A percentile compares a stretch with the other conserved stretches of the same genome.
Evolutionary conservation across 2,329 filamentous ascomycete genomes (phyloP).

Genomic region (Aspergillus calidoustus): DNA sequence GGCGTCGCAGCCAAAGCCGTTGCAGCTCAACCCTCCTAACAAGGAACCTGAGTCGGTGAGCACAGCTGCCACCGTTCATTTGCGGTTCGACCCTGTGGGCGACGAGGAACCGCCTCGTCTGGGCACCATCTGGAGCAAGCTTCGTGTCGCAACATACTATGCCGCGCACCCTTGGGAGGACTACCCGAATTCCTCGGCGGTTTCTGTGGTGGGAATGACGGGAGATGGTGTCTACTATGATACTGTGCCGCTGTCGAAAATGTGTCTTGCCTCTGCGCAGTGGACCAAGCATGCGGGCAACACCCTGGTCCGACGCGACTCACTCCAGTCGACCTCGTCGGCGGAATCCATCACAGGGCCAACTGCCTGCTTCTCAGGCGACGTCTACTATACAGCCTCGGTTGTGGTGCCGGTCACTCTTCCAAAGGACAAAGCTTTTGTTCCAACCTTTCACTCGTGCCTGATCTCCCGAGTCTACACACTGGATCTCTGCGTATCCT

Average conservation of each 20-base stretch:
- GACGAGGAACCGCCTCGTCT: conserved; percentile 59
- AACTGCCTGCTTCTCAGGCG: conserved; percentile 49
- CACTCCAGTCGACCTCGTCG: conserved; percentile 35
- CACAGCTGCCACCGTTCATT: conserved; percentile 59
- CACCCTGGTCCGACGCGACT: conserved; percentile 35
- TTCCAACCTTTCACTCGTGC: conserved; percentile 73
- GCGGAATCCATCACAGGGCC: conserved; percentile 37
- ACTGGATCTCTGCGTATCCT: conserved; percentile 62
- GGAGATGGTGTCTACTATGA: conserved; percentile 59
- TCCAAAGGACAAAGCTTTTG: conserved; percentile 63
- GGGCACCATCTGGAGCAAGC: conserved; percentile 56
- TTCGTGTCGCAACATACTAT: conserved; percentile 64
- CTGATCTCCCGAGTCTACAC: conserved; percentile 67
- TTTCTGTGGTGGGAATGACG: conserved; percentile 44
- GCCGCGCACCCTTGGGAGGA: conserved; percentile 55
- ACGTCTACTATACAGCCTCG: conserved; percentile 63
- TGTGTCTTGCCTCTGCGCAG: conserved; percentile 60
- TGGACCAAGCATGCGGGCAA: conserved; percentile 57
- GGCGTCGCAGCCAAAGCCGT: conserved; percentile 61
- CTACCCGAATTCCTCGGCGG: conserved; percentile 51
- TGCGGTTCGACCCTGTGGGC: conserved; percentile 65
- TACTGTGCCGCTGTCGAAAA: conserved; percentile 57
- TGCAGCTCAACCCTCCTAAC: conserved; percentile 54
- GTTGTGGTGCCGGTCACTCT: conserved; percentile 67
- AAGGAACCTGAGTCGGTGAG: conserved; percentile 49